Conservation (phyloP, 257 asterid species). For the Anisodus acutangulus region DNA sequence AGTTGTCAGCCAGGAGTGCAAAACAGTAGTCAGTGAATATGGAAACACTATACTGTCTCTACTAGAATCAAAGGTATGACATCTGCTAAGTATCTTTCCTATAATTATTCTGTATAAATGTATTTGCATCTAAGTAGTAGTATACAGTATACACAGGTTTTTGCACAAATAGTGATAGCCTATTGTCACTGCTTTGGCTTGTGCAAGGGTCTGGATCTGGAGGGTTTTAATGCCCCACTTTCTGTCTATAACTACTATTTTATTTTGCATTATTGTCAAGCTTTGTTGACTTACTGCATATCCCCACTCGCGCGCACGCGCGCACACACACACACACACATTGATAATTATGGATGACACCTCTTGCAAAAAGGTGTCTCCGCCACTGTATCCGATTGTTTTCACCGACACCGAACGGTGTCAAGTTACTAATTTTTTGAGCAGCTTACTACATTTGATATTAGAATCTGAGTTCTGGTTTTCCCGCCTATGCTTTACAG, state of each 20-base stretch:
- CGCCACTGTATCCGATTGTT: background rate
- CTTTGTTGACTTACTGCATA: background rate
- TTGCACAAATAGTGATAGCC: background rate
- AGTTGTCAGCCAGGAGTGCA: constrained; percentile 89
- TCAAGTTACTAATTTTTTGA: constrained; percentile 20
- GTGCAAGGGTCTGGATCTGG: too few relatives aligned
- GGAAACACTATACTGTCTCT: constrained; percentile 71
- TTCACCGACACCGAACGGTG: background rate
- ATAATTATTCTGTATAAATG: background rate
- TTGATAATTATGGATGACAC: constrained; percentile 6
- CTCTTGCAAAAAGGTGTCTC: background rate
- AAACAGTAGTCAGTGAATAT: constrained; percentile 61
- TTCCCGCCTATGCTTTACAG: constrained; percentile 45
- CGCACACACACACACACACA: background rate
- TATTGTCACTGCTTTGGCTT: too few relatives aligned
- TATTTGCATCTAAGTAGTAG: background rate
- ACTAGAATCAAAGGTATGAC: constrained; percentile 62
- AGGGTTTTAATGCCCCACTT: too few relatives aligned
- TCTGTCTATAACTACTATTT: too few relatives aligned
- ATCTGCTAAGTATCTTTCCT: constrained; percentile 7
- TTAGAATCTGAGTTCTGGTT: constrained; percentile 14
- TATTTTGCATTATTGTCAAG: background rate
- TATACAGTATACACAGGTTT: background rate
- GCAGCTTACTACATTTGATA: constrained; percentile 21
- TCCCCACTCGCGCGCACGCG: too few relatives aligned